A percentile compares a stretch with the other conserved stretches of the same genome.
These are phyloP conservation scores for Globisporangium abappressorium DNA, from an alignment of 352 stramenopile species.

Conservation along the genomic window DNA sequence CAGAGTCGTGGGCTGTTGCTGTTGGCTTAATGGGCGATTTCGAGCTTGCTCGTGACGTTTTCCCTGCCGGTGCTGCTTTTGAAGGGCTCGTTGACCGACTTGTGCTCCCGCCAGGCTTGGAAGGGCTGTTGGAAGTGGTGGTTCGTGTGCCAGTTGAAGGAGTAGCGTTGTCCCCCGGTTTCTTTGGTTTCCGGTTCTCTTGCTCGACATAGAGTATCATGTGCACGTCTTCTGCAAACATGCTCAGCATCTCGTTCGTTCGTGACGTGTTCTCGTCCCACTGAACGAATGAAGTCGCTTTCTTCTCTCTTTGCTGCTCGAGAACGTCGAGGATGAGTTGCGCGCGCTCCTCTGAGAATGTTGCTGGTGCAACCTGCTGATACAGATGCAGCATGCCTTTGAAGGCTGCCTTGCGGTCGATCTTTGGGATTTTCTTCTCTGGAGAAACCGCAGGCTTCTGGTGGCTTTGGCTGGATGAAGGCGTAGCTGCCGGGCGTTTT, in stretches of 20 bases:
- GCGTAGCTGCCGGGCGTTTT: conserved; percentile 12
- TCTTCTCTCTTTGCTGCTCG: conserved; percentile 30
- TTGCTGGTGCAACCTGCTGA: conserved; percentile 27
- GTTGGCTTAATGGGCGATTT: conserved; percentile 13
- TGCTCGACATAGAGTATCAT: conserved; percentile 53
- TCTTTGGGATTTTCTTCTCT: conserved; percentile 8
- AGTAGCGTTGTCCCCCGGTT: conserved; percentile 17
- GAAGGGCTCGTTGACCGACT: conserved; percentile 3
- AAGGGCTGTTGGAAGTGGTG: conserved; percentile 2
- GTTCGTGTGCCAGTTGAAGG: background rate
- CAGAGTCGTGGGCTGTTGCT: conserved; percentile 12
- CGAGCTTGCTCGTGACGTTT: background rate
- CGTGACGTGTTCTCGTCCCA: conserved; percentile 52
- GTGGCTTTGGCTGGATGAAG: background rate
- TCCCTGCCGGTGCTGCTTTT: conserved; percentile 8
- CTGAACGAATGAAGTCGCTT: conserved; percentile 31
- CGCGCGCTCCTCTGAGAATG: conserved; percentile 45
- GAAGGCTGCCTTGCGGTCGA: conserved; percentile 30
- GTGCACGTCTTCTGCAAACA: conserved; percentile 62
- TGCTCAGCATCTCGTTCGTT: conserved; percentile 53
- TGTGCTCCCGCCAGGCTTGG: conserved; percentile 12
- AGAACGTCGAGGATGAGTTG: conserved; percentile 39
- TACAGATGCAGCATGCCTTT: conserved; percentile 38
- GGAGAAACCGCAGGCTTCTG: background rate
- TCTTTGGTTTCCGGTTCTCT: conserved; percentile 60